These are phyloP conservation scores for Saccharomycopsis vini DNA, from an alignment of 805 yeast species.

Conservation along the genomic window DNA sequence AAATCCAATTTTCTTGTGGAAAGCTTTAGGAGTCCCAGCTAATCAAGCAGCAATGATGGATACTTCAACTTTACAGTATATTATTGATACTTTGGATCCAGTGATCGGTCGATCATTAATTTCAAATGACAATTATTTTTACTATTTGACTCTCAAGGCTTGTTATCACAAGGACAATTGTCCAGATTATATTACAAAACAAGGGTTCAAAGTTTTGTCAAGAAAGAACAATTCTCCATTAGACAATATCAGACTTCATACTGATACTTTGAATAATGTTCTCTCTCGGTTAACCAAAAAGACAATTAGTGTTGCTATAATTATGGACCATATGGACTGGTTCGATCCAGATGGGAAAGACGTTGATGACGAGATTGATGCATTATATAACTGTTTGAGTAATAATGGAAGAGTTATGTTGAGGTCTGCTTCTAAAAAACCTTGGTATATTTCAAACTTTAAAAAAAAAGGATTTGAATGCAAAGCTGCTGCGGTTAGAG, in stretches of 20 bases:
- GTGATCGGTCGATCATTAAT: constrained; percentile 53
- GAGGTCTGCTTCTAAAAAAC: constrained; percentile 63
- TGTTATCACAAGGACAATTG: constrained; percentile 53
- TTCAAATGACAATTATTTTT: constrained; percentile 68
- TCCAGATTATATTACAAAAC: constrained; percentile 62
- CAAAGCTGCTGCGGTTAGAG: constrained; percentile 60
- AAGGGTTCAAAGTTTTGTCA: constrained; percentile 33
- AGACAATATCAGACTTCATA: constrained; percentile 66
- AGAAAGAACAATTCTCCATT: constrained; percentile 38
- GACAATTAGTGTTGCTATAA: constrained; percentile 66
- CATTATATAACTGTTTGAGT: constrained; percentile 52
- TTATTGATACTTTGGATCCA: constrained; percentile 74
- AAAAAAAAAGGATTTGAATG: constrained; percentile 61
- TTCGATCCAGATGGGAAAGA: constrained; percentile 58
- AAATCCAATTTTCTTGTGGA: constrained; percentile 83
- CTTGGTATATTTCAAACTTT: constrained; percentile 71
- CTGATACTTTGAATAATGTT: constrained; percentile 72
- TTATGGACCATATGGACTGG: constrained; percentile 94
- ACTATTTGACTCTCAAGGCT: constrained; percentile 60
- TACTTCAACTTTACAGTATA: constrained; percentile 57
- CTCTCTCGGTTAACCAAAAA: constrained; percentile 53
- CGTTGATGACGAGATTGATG: constrained; percentile 57
- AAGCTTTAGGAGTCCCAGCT: constrained; percentile 81
- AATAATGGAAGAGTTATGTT: constrained; percentile 67
- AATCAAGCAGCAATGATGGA: constrained; percentile 81